A percentile compares a stretch with the other conserved stretches of the same genome.
Evolutionary conservation across 2,329 filamentous ascomycete genomes (phyloP).

Genomic region (Chaetomium strumarium): DNA sequence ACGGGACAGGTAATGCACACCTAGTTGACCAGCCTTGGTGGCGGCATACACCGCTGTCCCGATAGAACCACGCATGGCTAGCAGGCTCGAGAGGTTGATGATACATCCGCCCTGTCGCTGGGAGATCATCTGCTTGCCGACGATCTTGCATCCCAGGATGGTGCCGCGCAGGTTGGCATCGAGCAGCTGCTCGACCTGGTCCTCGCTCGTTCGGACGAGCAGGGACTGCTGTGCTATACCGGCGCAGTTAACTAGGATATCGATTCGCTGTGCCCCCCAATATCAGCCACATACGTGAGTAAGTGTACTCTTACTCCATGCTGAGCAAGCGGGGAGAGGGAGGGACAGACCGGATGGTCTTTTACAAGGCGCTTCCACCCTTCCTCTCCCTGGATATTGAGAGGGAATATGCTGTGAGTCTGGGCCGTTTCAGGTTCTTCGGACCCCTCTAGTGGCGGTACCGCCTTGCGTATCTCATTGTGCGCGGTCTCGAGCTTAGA

Average conservation of each 20-base stretch:
- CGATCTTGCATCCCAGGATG: conserved; percentile 53
- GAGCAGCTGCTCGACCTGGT: conserved; percentile 52
- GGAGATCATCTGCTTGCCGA: conserved; percentile 44
- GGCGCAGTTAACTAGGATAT: conserved; percentile 73
- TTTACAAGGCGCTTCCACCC: conserved; percentile 1
- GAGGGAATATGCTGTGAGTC: neutral
- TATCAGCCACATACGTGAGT: neutral
- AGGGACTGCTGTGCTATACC: conserved; percentile 63
- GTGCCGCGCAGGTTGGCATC: conserved; percentile 65
- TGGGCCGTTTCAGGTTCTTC: neutral
- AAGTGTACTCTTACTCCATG: neutral
- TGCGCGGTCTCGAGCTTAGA: conserved; percentile 38
- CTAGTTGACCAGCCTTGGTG: conserved; percentile 59
- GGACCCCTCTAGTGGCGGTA: neutral
- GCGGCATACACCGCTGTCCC: conserved; percentile 72
- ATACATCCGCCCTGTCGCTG: conserved; percentile 39
- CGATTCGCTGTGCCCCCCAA: conserved; percentile 20
- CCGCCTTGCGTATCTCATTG: neutral
- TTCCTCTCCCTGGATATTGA: conserved; percentile 26
- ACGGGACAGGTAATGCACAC: neutral
- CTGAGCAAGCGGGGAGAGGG: neutral
- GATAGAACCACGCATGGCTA: conserved; percentile 61
- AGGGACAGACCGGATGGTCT: neutral
- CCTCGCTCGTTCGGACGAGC: conserved; percentile 48
- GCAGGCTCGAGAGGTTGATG: conserved; percentile 74